A percentile compares a stretch with the other conserved stretches of the same genome.
Conservation (phyloP, 2,329 filamentous ascomycete genomes). For the Alternaria sp. region DNA sequence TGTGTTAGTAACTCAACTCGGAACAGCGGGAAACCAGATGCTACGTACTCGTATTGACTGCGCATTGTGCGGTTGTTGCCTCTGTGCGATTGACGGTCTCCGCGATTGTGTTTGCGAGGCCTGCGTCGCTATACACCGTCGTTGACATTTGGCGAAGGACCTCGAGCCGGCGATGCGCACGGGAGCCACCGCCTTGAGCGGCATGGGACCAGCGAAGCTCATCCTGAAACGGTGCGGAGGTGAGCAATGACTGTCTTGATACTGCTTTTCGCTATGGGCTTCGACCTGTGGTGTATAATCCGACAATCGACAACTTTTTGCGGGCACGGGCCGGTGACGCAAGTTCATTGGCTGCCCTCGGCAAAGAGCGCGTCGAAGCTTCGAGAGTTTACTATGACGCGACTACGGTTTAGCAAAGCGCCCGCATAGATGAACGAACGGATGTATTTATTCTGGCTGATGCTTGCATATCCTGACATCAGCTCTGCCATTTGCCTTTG, state of each 20-base stretch:
- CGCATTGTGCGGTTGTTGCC: conserved; percentile 27
- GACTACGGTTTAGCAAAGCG: neutral
- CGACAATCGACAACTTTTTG: conserved; percentile 22
- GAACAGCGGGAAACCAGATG: neutral
- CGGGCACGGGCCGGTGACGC: conserved; percentile 18
- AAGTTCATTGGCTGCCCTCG: conserved; percentile 12
- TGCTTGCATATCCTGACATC: neutral
- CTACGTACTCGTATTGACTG: conserved; percentile 41
- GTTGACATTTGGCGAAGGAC: conserved; percentile 39
- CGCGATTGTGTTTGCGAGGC: conserved; percentile 33
- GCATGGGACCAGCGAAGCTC: conserved; percentile 45
- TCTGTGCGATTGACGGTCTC: conserved; percentile 30
- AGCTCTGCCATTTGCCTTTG: neutral
- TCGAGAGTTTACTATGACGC: conserved; percentile 14
- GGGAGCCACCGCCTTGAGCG: conserved; percentile 41
- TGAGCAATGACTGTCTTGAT: conserved; percentile 22
- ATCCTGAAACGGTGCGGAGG: conserved; percentile 25
- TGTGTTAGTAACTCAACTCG: conserved; percentile 19
- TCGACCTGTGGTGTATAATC: conserved; percentile 5
- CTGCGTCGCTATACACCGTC: conserved; percentile 35
- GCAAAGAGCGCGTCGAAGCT: conserved; percentile 15
- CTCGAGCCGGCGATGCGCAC: conserved; percentile 37
- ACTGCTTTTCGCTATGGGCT: conserved; percentile 4
- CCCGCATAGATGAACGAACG: neutral
- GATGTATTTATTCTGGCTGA: neutral